Base-by-base conservation (phyloP, 495 filamentous ascomycete species). In the Aspergillus biplanus region DNA sequence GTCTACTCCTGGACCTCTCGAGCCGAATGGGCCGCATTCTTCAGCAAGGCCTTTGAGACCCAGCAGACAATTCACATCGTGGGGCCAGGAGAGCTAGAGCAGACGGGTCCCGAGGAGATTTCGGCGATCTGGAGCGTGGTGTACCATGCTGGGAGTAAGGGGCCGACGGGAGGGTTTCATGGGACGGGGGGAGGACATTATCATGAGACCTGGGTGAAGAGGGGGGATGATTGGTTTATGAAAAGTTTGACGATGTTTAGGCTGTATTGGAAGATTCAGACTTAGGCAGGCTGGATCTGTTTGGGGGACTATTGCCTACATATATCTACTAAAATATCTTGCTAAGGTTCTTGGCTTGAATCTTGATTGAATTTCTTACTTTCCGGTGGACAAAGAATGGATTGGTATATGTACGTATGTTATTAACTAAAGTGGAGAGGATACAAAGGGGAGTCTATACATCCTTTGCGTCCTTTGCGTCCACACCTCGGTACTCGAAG, bases 401-500 rank as follows among this genome's bases (percentile, higher is more conserved):
- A 27, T 27, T 27, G 21, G 21, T 27, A 27, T 27, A 27, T 27
- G 21, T 27, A 27, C 21, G 21, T 27, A 27, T 27, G 21, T 27
- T 27, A 27, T 27, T 1, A 27, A 27, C 21, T 27, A 27, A 2
- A 27, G 21, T 27, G 21, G 21, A 27, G 21, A 27, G 21, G 21
- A 27, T 27, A 2, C 21, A 27, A 27, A 27, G 21, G 21, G 21
- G 21, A 27, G 21, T 27, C 21, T 27, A 27, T 27, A 39, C 37
- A 39, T 39, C 37, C 37, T 7, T 39, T 4, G 37, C 37, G 3
- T 39, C 37, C 37, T 39, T 39, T 1, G 58, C 53, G 47, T 68
- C 75, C 7, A 73, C 59, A 8, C 78, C 78, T 54, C 76, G 70
- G 59, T 75, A 81, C 53, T 82, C 79, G 59, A 82, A 80, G 48